Base-by-base conservation (phyloP, 1,284 basidiomycete species). In the Trichosporon inkin region DNA sequence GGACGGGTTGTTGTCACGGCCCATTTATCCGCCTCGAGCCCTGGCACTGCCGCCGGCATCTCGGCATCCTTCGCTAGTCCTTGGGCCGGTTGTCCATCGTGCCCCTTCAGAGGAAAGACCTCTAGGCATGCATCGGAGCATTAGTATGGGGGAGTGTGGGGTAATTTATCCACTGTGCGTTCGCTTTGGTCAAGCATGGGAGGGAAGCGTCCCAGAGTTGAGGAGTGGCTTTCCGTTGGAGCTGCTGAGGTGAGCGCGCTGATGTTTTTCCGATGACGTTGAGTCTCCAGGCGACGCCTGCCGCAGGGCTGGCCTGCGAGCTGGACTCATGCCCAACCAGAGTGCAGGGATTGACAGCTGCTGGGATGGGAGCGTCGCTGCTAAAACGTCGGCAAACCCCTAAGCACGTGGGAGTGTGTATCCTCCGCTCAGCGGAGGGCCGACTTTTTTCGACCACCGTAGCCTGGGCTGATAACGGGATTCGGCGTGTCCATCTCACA, bases 41-140 rank as follows among this genome's bases (percentile, higher is more conserved):
- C 44, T 24, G 44, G 44, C 44, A 28, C 24, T 49, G 44, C 44
- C 44, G 44, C 44, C 44, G 44, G 44, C 44, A 49, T 28, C 44
- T 49, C 44, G 44, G 44, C 44, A 16, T 10, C 44, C n/a, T 49
- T 6, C 41, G 4, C 44, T 49, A 5, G 6, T 2, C 24, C 24
- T 6, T 16, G 16, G 14, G 4, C 44, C 44, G 44, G 16, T 49
- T 28, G 14, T 20, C 4, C 11, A 28, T 24, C 41, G 24, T 8
- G 22, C 10, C 28, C 36, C 3, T 3, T 6, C 11, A 38, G 13
- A 13, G 36, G 13, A 13, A 38, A 3, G 5, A 13, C 16, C 5
- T 10, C 36, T 38, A n/a, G 36, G 5, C 10, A 22, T 28, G 41
- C 41, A 44, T n/a, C 44, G 28, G 44, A 17, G n/a, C n/a, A 19